Base-by-base conservation (phyloP, 352 stramenopile genomes). In the Phytophthora sansomeana region DNA sequence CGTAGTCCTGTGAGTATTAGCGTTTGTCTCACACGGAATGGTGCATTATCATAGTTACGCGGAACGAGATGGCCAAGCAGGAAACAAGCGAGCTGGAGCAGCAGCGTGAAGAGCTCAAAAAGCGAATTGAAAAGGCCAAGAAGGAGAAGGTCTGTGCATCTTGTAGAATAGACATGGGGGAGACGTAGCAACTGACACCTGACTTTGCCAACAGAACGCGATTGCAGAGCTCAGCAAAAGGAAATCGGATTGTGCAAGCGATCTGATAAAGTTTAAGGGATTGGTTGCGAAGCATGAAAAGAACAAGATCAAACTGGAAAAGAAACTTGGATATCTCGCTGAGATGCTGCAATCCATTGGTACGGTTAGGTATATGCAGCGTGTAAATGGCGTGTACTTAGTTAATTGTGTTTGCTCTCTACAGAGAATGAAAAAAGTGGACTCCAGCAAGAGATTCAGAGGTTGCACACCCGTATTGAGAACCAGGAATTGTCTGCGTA, bases 181-280 rank as follows among this genome's bases (percentile, higher is more conserved):
- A 14, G n/a, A 65, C 28, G 17, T 43, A n/a, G 3, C 4, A 19
- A 32, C 14, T 60, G 53, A 49, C 38, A 10, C n/a, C 17, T 33
- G 4, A 29, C 24, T 7, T n/a, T 69, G 24, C 42, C 21, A 50
- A 49, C 19, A 80, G 72, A 71, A 74, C 11, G 48, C 87, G 24
- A 69, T 99, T 14, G 83, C 93, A 17, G 69, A 85, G 39, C 73
- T 97, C 10, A 75, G 87, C 30, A 64, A 94, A 52, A 98, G 96
- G 38, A 90, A 97, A 57, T 78, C 81, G 30, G 89, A 98, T 38
- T 95, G 92, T 46, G 66, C 81, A 10, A 91, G 78, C 38, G 95
- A 99, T 61, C 81, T 98, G 36, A 85, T 92, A 29, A 98, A 99
- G 74, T 98, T 98, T 62, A 77, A 94, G 36, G 83, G 90, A 26